Percentiles rank a stretch among this genome's conserved stretches.
phyloP scores from a whole-genome alignment of 306 rosid genomes.

The Delonix regia region DNA sequence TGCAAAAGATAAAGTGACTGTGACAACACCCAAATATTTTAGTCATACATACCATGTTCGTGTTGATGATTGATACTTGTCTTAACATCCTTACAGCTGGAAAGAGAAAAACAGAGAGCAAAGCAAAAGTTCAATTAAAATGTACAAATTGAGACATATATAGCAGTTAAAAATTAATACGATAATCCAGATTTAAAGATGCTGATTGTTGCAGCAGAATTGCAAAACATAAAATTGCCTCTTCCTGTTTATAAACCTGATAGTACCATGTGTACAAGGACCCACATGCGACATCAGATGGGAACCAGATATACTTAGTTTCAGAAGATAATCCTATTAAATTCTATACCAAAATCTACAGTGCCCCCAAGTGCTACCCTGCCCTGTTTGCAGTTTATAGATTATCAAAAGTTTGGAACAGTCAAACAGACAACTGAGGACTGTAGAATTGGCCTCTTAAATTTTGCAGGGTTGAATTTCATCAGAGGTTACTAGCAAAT shows the following conservation, averaged over 20 bases:
- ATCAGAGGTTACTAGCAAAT: not conserved
- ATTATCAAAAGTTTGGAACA: not conserved
- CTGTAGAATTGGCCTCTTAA: not conserved
- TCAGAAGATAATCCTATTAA: not conserved
- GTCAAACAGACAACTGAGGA: not conserved
- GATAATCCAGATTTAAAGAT: not conserved
- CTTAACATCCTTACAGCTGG: conserved; percentile 49
- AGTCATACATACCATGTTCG: conserved; percentile 61
- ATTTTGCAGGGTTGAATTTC: not conserved
- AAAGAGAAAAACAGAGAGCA: conserved; percentile 5
- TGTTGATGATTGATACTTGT: conserved; percentile 38
- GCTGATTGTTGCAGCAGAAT: not conserved
- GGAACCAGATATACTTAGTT: not conserved
- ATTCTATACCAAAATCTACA: not conserved
- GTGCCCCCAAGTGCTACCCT: not conserved
- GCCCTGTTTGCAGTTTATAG: not conserved
- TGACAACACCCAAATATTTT: conserved; percentile 1
- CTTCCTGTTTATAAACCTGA: not conserved
- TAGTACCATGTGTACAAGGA: not conserved
- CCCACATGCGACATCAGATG: not conserved
- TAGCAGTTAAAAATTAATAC: conserved; percentile 12
- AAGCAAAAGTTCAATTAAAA: conserved; percentile 26
- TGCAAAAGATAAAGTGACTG: not conserved
- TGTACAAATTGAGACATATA: not conserved
- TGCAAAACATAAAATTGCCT: not conserved